These are phyloP conservation scores for Carex littledalei DNA, from an alignment of 176 grass and related monocot genomes.

Conservation along the genomic window DNA sequence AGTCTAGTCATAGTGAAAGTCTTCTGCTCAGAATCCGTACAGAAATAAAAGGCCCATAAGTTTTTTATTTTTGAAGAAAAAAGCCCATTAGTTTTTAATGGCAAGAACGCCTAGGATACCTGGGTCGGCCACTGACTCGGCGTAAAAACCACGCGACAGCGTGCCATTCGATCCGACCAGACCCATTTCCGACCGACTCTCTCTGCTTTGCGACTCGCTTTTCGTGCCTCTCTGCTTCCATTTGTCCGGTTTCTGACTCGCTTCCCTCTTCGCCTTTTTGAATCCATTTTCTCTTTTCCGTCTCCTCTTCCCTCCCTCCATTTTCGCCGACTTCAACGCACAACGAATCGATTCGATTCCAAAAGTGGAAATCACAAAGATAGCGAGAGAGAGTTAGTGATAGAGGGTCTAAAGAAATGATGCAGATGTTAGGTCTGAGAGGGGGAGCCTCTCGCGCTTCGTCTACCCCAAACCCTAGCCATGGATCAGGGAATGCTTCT, in stretches of 20 bases:
- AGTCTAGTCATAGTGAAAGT: neutral
- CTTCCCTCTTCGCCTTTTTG: slow-evolving; percentile 37
- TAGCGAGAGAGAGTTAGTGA: neutral
- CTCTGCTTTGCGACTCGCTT: neutral
- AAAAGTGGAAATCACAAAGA: neutral
- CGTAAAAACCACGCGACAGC: slow-evolving; percentile 14
- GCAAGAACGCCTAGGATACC: neutral
- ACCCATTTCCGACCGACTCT: neutral
- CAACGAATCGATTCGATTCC: neutral
- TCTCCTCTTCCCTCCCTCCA: neutral
- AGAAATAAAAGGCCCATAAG: neutral
- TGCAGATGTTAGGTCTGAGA: slow-evolving; percentile 60
- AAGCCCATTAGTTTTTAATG: neutral
- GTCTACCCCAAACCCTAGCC: slow-evolving; percentile 20
- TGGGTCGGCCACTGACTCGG: neutral
- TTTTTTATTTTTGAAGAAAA: neutral
- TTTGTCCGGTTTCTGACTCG: neutral
- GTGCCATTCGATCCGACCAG: neutral
- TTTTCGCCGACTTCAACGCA: neutral
- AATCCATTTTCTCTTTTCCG: slow-evolving; percentile 3
- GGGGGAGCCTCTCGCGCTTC: slow-evolving; percentile 22
- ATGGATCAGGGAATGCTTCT: neutral
- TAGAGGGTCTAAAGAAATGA: slow-evolving; percentile 32
- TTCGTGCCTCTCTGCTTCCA: neutral
- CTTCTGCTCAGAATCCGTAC: neutral